Evolutionary conservation across 1,284 basidiomycete genomes (phyloP), one percentile per base, ranked within the genome.

Genomic region (Microbotryum intermedium): DNA sequence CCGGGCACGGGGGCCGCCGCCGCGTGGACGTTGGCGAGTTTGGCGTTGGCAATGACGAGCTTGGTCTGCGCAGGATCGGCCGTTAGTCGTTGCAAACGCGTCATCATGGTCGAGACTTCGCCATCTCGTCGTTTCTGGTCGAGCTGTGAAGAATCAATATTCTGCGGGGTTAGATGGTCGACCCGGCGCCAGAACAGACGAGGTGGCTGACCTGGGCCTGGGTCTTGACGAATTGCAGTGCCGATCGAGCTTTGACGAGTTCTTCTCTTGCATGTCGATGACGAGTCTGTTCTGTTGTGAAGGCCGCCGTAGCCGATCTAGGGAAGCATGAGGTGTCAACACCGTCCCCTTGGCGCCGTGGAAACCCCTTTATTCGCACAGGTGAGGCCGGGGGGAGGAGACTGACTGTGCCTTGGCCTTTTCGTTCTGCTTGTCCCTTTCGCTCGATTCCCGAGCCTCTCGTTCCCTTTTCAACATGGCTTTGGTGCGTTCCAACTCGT

Each of bases 61-160:
- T 48, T 39, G 20, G 51, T 47, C 9, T 47, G 49, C 21, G 50
- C 20, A n/a, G 61, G 45, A 9, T 60, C 57, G 16, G 65, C 50
- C 13, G 59, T 58, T 30, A 62, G 56, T 20, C 61, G 59, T 39
- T 64, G 63, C 0, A 67, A 50, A 4, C 62, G 55, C 4, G 53
- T 23, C 42, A 57, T 60, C 7, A 59, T 55, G 4, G 58, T 16
- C 10, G 52, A 45, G 5, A 62, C 48, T 29, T 64, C 60, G 44
- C 51, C 48, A 49, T 67, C 65, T 13, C 65, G 62, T 43, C 63
- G 63, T 55, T 67, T 67, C 23, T 55, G 59, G 49, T 67, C 65
- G 49, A 62, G 62, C 65, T 67, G 54, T n/a, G 39, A 4, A 0
- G 13, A 6, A 25, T 3, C 0, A 20, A 3, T 11, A 2, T 3